These are phyloP conservation scores for Xylariaceae sp. DNA, from an alignment of 2,329 filamentous ascomycete species.

Conservation along the genomic window DNA sequence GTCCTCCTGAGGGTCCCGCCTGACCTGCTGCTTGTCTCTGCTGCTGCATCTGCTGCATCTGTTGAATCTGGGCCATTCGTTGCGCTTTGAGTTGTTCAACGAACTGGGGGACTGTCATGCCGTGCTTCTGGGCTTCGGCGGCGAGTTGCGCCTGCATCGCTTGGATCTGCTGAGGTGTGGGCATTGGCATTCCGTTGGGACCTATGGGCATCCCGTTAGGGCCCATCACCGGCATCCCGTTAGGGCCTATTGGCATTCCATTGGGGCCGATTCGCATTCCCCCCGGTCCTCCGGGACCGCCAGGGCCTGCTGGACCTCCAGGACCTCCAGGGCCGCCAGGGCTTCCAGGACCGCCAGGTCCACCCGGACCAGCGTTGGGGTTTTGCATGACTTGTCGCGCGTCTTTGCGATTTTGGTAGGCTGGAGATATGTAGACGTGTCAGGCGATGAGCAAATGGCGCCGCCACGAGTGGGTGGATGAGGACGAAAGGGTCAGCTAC, in stretches of 20 bases:
- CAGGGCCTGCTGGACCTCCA: constrained; percentile 19
- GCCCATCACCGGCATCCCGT: constrained; percentile 13
- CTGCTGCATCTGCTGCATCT: constrained; percentile 35
- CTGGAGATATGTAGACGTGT: not conserved
- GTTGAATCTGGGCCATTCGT: constrained; percentile 43
- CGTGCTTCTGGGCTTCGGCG: constrained; percentile 74
- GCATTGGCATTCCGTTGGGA: constrained; percentile 39
- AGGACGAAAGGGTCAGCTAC: too few species aligned
- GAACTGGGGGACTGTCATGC: constrained; percentile 81
- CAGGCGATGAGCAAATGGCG: not conserved
- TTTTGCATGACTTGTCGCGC: constrained; percentile 23
- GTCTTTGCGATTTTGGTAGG: not conserved
- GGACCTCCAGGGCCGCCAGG: constrained; percentile 10
- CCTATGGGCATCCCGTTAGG: constrained; percentile 3
- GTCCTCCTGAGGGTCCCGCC: constrained; percentile 23
- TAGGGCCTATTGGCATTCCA: not conserved
- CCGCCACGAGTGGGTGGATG: not conserved
- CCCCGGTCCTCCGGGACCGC: constrained; percentile 2
- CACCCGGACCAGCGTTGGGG: constrained; percentile 20
- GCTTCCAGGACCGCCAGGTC: constrained; percentile 7
- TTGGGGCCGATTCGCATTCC: not conserved
- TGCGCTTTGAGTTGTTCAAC: constrained; percentile 62
- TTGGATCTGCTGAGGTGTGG: constrained; percentile 77
- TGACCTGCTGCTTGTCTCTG: constrained; percentile 40
- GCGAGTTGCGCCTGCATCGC: constrained; percentile 78